These are phyloP conservation scores for Byssoonygena ceratinophila DNA, from an alignment of 2,329 filamentous ascomycete species.

Conservation along the genomic window DNA sequence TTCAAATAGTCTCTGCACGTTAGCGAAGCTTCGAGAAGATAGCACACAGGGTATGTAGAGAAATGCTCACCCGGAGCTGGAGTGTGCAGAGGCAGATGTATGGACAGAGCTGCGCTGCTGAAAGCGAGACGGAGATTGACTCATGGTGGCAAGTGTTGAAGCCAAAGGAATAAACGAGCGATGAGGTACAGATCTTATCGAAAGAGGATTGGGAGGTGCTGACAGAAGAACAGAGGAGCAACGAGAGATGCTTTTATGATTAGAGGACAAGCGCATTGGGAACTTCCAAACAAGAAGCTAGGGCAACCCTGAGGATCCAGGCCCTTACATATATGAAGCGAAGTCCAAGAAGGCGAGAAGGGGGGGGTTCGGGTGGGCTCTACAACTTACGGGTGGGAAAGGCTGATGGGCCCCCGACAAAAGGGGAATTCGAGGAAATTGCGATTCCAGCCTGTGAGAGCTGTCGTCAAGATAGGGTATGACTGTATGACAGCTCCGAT, in stretches of 20 bases:
- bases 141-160: constrained; percentile 12
- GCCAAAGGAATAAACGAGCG: not conserved
- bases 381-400: not conserved
- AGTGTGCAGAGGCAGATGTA: constrained; percentile 27
- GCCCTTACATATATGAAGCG: constrained; percentile 10
- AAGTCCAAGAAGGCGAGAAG: not conserved
- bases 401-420: not conserved
- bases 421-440: constrained; percentile 11
- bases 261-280: constrained; percentile 6
- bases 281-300: not conserved
- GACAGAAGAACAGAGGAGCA: not conserved
- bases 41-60: not conserved
- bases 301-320: constrained; percentile 6
- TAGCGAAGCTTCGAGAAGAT: too few relatives aligned
- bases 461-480: not conserved
- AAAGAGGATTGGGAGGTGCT: not conserved
- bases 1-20: not conserved
- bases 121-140: constrained; percentile 17
- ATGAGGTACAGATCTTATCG: not conserved
- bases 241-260: constrained; percentile 8
- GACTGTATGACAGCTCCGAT: constrained; percentile 1
- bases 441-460: constrained; percentile 11
- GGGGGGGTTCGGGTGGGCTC: not conserved
- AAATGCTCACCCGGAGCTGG: constrained; percentile 26
- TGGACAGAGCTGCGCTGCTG: constrained; percentile 31